Base-by-base conservation (phyloP, 169 alveolate species). In the Theileria annulata region DNA sequence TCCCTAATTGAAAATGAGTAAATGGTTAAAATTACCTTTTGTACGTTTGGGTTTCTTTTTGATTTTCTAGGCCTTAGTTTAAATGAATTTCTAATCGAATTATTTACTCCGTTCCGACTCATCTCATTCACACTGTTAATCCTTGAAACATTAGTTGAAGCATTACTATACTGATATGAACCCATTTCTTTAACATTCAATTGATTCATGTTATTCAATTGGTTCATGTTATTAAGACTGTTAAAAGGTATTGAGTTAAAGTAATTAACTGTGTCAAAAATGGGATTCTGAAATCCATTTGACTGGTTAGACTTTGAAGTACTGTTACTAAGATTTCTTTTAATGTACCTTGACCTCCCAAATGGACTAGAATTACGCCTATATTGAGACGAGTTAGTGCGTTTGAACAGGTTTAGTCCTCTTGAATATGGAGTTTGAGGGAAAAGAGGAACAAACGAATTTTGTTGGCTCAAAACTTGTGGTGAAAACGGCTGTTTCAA, bases 31-130 rank as follows among this genome's bases (percentile, higher is more conserved):
- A 21, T 37, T 72, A 72, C 71, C 62, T 58, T 56, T 21, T 28
- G 77, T 0, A 58, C 28, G n/a, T 72, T 72, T n/a, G 76, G 76
- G 33, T 35, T 72, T 25, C 70, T 72, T 30, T 30, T 58, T 9
- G 47, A 49, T 1, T 19, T 30, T 72, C 79, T 72, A 2, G 79
- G 79, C 19, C 70, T 37, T 5, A 71, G 51, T 9, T 71, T 71
- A 23, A 71, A 5, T 31, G 42, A 23, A 37, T 25, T 71, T 37
- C 74, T 66, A 3, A 27, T 9, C 0, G 74, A 66, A 19, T 66
- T 19, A 25, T 47, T 66, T 33, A 5, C 54, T 1, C 31, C 19
- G 12, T 33, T 25, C 28, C 60, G 8, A 12, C 54, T n/a, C 3
- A 27, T 3, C 35, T 21, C 25, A 69, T 69, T 37, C 31, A 27